Evolutionary conservation across 1,139 yeast genomes (phyloP).

Genomic region (Kluyveromyces marxianus): DNA sequence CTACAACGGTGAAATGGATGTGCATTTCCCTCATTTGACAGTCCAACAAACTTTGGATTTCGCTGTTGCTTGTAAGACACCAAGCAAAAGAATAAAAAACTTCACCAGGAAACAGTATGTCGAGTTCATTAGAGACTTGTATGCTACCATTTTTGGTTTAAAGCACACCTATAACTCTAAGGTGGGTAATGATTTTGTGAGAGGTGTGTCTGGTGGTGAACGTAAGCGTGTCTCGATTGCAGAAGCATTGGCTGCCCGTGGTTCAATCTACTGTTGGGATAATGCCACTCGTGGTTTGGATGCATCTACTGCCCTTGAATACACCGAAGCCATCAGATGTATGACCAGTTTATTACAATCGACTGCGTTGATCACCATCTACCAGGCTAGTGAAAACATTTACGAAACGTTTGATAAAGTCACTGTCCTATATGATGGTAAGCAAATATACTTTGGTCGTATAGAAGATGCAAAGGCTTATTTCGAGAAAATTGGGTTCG

Average conservation of each 20-base stretch:
- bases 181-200: slow-evolving; percentile 63
- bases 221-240: slow-evolving; percentile 77
- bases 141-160: slow-evolving; percentile 49
- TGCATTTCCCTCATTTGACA: slow-evolving; percentile 46
- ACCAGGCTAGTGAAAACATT: slow-evolving; percentile 42
- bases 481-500: slow-evolving; percentile 43
- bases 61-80: slow-evolving; percentile 35
- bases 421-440: slow-evolving; percentile 37
- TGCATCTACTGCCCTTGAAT: slow-evolving; percentile 49
- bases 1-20: slow-evolving; percentile 47
- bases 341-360: slow-evolving; percentile 34
- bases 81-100: slow-evolving; percentile 35
- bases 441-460: slow-evolving; percentile 38
- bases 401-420: slow-evolving; percentile 42
- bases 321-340: slow-evolving; percentile 37
- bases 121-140: slow-evolving; percentile 40
- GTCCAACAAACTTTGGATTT: slow-evolving; percentile 45
- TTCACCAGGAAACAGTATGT: slow-evolving; percentile 40
- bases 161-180: slow-evolving; percentile 60
- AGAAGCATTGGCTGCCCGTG: slow-evolving; percentile 45
- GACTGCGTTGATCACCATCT: slow-evolving; percentile 39
- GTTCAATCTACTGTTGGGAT: slow-evolving; percentile 53
- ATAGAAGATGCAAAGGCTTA: slow-evolving; percentile 37
- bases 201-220: slow-evolving; percentile 85
- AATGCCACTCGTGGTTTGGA: slow-evolving; percentile 57